A percentile compares a stretch with the other conserved stretches of the same genome.
Conservation (phyloP, 179 eudicot species). For the Patellifolia procumbens region DNA sequence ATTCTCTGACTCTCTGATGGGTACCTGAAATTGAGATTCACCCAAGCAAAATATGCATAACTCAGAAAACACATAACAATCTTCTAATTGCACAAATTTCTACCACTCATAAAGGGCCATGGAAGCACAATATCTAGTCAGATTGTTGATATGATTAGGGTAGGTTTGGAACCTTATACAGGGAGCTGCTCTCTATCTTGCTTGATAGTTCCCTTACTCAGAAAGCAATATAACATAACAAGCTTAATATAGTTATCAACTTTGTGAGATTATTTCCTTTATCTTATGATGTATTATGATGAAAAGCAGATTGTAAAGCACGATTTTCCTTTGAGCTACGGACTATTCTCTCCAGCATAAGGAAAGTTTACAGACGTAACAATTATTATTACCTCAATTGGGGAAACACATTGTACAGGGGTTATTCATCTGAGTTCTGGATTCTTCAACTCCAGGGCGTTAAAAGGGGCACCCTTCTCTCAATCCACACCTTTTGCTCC, state of each 20-base stretch:
- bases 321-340: neutral
- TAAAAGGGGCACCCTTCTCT: neutral
- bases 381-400: too few species aligned
- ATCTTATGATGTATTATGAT: neutral
- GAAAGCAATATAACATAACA: neutral
- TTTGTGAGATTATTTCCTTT: neutral
- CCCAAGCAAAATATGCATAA: constrained; percentile 3
- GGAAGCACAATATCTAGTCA: neutral
- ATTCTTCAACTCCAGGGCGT: neutral
- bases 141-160: neutral
- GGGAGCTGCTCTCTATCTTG: too few species aligned
- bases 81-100: neutral
- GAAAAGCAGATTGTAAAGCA: neutral
- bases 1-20: constrained; percentile 13
- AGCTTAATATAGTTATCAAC: neutral
- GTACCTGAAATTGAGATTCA: constrained; percentile 31
- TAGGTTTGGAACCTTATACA: too few species aligned
- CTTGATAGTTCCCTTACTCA: too few species aligned
- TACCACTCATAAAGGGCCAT: neutral
- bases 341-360: neutral
- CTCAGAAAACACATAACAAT: constrained; percentile 1
- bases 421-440: neutral
- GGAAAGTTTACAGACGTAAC: neutral
- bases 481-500: neutral
- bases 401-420: neutral